Base-by-base conservation (phyloP, 73 alveolate genomes). In the Paramecium biaurelia region DNA sequence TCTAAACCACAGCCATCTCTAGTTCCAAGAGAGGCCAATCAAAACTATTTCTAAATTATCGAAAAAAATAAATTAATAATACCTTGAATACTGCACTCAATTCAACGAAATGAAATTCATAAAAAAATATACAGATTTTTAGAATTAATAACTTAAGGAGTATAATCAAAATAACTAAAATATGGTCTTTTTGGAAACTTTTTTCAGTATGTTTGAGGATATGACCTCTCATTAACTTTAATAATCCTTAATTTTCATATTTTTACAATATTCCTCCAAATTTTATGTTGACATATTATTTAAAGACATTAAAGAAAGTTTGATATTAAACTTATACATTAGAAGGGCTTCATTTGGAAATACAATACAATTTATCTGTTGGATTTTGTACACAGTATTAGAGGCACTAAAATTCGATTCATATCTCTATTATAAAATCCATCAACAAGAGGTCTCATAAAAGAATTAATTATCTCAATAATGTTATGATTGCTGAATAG, bases 21-120 rank as follows among this genome's bases (percentile, higher is more conserved):
- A 12, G 90, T 79, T 43, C 90, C 90, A 2, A 79, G 90, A 18
- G 90, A 79, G 47, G 90, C 90, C 26, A 79, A 24, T 41, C 32
- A 79, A 45, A 30, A 7, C 4, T 79, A 30, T n/a, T 79, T 43
- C 28, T 79, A 79, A 34, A 42, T 79, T 5, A 79, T 79, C 12
- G 90, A 79, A 34, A 79, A 79, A 43, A 41, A 79, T 45, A 79
- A 79, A 23, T 34, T 79, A n/a, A 12, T 34, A 21, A 23, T 79
- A 79, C n/a, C 56, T 79, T 10, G 90, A 79, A 45, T 26, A 24
- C 47, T 47, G 43, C n/a, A 34, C 30, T 23, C 45, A 79, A 47
- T 79, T 43, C 23, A 79, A 28, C 0, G 90, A 79, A 45, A 79
- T 79, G 90, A 79, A 53, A 79, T 79, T 79, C 56, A 79, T 79